phyloP scores from a whole-genome alignment of 306 rosid species.

The Cucumis cinereus region DNA sequence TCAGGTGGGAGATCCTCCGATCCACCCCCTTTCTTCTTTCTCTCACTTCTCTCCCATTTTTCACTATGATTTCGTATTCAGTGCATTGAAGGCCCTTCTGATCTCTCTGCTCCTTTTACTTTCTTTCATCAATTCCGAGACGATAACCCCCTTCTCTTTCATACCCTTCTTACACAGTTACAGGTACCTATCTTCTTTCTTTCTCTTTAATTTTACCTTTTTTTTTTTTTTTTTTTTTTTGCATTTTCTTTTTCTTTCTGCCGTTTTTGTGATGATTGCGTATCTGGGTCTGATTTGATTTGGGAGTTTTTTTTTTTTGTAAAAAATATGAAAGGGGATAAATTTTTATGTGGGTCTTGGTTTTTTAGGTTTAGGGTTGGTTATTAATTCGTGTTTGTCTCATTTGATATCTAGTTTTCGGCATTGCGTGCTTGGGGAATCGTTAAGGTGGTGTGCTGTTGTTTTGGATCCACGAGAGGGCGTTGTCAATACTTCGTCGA shows the following conservation, averaged over 20 bases:
- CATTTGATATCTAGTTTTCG: constrained; percentile 14
- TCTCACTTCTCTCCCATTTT: constrained; percentile 6
- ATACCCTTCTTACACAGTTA: background rate
- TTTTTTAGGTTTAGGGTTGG: constrained; percentile 6
- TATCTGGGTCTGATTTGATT: constrained; percentile 7
- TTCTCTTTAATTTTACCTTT: background rate
- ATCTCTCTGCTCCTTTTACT: constrained; percentile 12
- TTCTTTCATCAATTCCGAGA: constrained; percentile 27
- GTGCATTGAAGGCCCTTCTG: constrained; percentile 21
- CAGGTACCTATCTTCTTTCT: background rate
- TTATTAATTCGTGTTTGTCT: constrained; percentile 9
- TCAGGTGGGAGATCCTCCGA: constrained; percentile 4
- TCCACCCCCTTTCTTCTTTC: background rate
- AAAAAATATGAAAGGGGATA: background rate
- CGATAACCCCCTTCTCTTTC: constrained; percentile 18
- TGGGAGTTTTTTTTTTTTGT: background rate
- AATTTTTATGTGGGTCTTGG: background rate
- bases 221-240: background rate
- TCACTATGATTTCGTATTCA: constrained; percentile 25
- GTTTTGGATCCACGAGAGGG: constrained; percentile 11
- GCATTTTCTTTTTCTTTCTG: background rate
- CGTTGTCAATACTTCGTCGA: constrained; percentile 7
- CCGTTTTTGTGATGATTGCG: constrained; percentile 7
- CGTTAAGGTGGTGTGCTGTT: background rate
- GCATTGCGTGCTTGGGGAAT: constrained; percentile 21